phyloP scores from a whole-genome alignment of 2,329 filamentous ascomycete species.

The Alternaria novae-zelandiae region DNA sequence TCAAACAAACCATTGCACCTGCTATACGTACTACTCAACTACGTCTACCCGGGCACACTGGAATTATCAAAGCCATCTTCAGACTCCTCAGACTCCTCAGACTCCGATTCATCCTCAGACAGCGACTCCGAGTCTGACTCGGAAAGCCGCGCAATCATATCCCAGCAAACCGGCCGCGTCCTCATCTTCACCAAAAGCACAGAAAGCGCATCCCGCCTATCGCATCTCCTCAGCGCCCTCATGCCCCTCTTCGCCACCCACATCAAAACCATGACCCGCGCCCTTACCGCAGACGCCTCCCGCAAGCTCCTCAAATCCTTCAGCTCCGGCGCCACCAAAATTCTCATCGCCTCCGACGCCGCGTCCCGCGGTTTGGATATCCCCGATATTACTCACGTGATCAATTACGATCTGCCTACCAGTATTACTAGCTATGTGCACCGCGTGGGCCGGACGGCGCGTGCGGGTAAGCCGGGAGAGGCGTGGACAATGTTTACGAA shows the following conservation, averaged over 20 bases:
- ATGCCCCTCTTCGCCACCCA: slow-evolving; percentile 62
- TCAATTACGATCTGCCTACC: slow-evolving; percentile 92
- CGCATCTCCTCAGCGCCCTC: slow-evolving; percentile 75
- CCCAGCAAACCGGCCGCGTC: slow-evolving; percentile 50
- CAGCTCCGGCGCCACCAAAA: slow-evolving; percentile 65
- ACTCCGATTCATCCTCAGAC: slow-evolving; percentile 14
- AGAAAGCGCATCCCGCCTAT: slow-evolving; percentile 84
- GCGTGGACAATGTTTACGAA: slow-evolving; percentile 89
- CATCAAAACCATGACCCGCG: slow-evolving; percentile 77
- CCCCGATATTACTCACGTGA: slow-evolving; percentile 76
- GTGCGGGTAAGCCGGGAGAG: slow-evolving; percentile 75
- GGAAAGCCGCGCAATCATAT: slow-evolving; percentile 14
- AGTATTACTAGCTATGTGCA: slow-evolving; percentile 87
- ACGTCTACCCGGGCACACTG: slow-evolving; percentile 46
- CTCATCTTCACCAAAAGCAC: slow-evolving; percentile 92
- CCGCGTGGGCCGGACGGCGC: slow-evolving; percentile 86
- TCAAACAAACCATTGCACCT: slow-evolving; percentile 76
- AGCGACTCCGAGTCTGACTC: slow-evolving; percentile 17
- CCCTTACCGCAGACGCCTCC: slow-evolving; percentile 73
- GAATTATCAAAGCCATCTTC: slow-evolving; percentile 13
- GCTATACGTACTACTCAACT: slow-evolving; percentile 72
- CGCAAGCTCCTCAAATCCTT: slow-evolving; percentile 73
- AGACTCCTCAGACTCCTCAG: slow-evolving; percentile 21
- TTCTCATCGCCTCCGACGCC: slow-evolving; percentile 91
- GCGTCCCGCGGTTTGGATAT: slow-evolving; percentile 90